A percentile compares a stretch with the other conserved stretches of the same genome.
Evolutionary conservation across 164 flowering plant species (phyloP).

Genomic region (Magnolia officinalis): DNA sequence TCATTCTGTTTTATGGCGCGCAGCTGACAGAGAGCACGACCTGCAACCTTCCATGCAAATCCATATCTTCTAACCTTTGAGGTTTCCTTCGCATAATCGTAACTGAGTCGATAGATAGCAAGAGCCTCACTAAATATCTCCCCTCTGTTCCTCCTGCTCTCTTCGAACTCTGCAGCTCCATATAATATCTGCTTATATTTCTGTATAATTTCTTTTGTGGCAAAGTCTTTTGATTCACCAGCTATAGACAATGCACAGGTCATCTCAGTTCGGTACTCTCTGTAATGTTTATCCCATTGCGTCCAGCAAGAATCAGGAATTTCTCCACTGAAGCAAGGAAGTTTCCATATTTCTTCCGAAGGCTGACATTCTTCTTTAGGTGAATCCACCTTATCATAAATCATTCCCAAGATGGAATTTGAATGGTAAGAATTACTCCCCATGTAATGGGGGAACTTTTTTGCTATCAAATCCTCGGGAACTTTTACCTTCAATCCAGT

Average conservation of each 20-base stretch:
- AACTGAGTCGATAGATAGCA: too few species aligned
- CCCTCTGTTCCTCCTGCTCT: too few species aligned
- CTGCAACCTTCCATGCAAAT: too few species aligned
- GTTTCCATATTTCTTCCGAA: slow-evolving; percentile 35
- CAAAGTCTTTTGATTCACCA: slow-evolving; percentile 21
- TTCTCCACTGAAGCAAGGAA: slow-evolving; percentile 47
- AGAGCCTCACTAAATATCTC: too few species aligned
- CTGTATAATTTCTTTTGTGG: slow-evolving; percentile 37
- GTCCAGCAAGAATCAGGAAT: slow-evolving; percentile 24
- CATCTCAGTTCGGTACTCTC: slow-evolving; percentile 57
- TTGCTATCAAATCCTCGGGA: slow-evolving; percentile 43
- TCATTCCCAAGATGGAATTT: slow-evolving; percentile 61
- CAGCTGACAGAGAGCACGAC: too few species aligned
- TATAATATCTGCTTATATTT: slow-evolving; percentile 74
- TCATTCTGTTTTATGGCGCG: too few species aligned
- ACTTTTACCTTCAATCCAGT: slow-evolving; percentile 65
- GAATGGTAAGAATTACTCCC: slow-evolving; percentile 36
- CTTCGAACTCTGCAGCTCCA: too few species aligned
- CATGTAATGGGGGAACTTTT: slow-evolving; percentile 66
- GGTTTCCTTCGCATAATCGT: too few species aligned
- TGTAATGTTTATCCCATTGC: slow-evolving; percentile 40
- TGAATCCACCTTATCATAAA: slow-evolving; percentile 44
- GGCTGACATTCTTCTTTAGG: slow-evolving; percentile 13
- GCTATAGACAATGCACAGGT: slow-evolving; percentile 23
- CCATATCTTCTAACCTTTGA: too few species aligned